Percentiles rank a stretch among this genome's conserved stretches.
These are phyloP conservation scores for Annulohypoxylon stygium DNA, from an alignment of 495 filamentous ascomycete species.

Conservation along the genomic window DNA sequence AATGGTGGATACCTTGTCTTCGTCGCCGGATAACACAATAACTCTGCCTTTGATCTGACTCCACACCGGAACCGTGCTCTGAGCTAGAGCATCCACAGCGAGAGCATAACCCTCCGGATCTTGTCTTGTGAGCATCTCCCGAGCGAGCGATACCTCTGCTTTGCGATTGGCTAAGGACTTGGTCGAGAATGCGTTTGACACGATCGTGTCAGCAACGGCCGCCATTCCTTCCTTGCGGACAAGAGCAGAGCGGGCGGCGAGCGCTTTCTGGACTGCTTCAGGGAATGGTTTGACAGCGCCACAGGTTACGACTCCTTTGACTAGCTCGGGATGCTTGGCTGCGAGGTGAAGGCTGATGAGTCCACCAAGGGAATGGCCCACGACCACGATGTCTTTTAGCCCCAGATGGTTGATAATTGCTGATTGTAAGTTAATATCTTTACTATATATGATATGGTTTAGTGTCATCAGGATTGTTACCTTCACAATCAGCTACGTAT, in stretches of 20 bases:
- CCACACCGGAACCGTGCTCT: not conserved
- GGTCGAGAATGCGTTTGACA: slow-evolving; percentile 17
- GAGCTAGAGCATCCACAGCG: slow-evolving; percentile 12
- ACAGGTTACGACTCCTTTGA: not conserved
- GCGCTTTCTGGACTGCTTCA: slow-evolving; percentile 8
- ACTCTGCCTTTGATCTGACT: not conserved
- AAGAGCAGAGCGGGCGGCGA: not conserved
- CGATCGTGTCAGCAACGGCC: not conserved
- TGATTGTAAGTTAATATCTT: not conserved
- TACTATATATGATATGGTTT: no score
- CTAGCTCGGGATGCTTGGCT: not conserved
- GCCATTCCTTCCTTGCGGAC: slow-evolving; percentile 8
- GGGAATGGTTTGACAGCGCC: not conserved
- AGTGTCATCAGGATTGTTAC: not conserved
- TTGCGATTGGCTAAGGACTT: slow-evolving; percentile 12
- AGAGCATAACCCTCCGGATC: slow-evolving; percentile 18
- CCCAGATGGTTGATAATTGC: slow-evolving; percentile 8
- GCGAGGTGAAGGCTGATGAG: slow-evolving; percentile 12
- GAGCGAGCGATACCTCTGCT: slow-evolving; percentile 15
- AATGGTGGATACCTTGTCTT: slow-evolving; percentile 15
- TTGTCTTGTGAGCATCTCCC: slow-evolving; percentile 29
- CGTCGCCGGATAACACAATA: slow-evolving; percentile 6
- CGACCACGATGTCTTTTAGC: slow-evolving; percentile 6
- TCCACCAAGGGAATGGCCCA: slow-evolving; percentile 3
- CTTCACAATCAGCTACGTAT: slow-evolving; percentile 25